A percentile compares a stretch with the other conserved stretches of the same genome.
These are phyloP conservation scores for Dendrocalamus sinicus DNA, from an alignment of 176 grass and related monocot genomes.

Conservation along the genomic window DNA sequence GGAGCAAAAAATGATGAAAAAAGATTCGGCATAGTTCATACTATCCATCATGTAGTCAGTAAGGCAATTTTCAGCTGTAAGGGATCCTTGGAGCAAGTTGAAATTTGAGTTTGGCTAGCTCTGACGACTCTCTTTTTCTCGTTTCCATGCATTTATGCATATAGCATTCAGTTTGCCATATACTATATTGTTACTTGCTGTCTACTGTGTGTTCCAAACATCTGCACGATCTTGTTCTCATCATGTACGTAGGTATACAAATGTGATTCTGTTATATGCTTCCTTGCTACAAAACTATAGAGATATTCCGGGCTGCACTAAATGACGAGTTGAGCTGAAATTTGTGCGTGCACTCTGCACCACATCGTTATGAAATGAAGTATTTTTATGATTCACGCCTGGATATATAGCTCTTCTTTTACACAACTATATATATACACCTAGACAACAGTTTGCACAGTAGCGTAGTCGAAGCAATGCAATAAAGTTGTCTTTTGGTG, in stretches of 20 bases:
- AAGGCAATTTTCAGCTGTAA: neutral
- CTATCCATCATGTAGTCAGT: neutral
- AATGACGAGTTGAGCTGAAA: no score
- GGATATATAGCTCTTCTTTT: no score
- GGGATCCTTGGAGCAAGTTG: neutral
- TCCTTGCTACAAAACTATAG: neutral
- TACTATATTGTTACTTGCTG: no score
- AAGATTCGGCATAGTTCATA: neutral
- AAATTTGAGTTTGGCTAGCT: constrained; percentile 12
- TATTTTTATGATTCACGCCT: no score
- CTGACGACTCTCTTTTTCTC: no score
- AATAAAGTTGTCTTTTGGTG: no score
- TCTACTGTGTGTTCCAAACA: neutral
- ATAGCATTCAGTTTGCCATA: no score
- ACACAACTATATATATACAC: no score
- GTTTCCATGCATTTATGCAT: neutral
- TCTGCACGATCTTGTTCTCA: neutral
- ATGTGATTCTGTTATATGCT: neutral
- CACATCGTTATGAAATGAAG: no score
- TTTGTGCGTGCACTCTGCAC: no score
- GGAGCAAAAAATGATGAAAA: neutral
- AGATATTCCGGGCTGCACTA: neutral
- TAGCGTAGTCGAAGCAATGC: no score
- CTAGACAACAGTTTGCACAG: no score
- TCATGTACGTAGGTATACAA: neutral